Percentiles rank a stretch among this genome's conserved stretches.
These are phyloP conservation scores for Rhododendron ovatum DNA, from an alignment of 148 eudicot species.

Conservation along the genomic window DNA sequence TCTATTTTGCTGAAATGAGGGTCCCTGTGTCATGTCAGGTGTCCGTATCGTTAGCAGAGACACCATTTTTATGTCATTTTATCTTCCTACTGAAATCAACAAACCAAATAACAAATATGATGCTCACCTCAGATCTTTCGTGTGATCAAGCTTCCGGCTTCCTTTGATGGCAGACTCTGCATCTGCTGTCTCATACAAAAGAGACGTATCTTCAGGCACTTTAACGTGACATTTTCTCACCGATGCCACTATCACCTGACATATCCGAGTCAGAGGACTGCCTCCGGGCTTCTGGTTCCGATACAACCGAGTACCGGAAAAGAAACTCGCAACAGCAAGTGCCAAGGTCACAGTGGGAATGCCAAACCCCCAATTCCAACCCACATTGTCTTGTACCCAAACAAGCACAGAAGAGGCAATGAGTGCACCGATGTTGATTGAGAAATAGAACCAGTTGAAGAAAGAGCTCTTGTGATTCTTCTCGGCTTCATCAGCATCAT, in stretches of 20 bases:
- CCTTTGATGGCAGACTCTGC: constrained; percentile 22
- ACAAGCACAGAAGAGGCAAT: constrained; percentile 35
- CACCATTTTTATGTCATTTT: not conserved
- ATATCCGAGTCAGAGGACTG: constrained; percentile 38
- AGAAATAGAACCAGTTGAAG: constrained; percentile 42
- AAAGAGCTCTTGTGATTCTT: constrained; percentile 39
- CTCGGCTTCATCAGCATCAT: constrained; percentile 39
- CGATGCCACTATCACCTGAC: constrained; percentile 39
- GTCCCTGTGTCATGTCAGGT: not conserved
- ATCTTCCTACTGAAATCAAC: not conserved
- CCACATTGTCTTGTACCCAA: constrained; percentile 39
- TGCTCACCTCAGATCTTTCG: constrained; percentile 22
- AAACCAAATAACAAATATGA: not conserved
- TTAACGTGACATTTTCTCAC: constrained; percentile 21
- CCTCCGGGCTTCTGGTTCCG: constrained; percentile 40
- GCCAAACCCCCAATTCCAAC: constrained; percentile 50
- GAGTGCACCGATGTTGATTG: constrained; percentile 34
- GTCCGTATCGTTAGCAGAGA: not conserved
- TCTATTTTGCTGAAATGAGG: not conserved
- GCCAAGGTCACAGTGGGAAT: constrained; percentile 44
- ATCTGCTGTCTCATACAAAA: constrained; percentile 27
- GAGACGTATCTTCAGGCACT: constrained; percentile 22
- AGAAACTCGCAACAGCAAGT: constrained; percentile 33
- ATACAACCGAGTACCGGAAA: constrained; percentile 32
- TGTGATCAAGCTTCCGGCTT: constrained; percentile 39